A percentile compares a stretch with the other conserved stretches of the same genome.
Evolutionary conservation across 441 rosid genomes (phyloP).

Genomic region (Populus hybrid): DNA sequence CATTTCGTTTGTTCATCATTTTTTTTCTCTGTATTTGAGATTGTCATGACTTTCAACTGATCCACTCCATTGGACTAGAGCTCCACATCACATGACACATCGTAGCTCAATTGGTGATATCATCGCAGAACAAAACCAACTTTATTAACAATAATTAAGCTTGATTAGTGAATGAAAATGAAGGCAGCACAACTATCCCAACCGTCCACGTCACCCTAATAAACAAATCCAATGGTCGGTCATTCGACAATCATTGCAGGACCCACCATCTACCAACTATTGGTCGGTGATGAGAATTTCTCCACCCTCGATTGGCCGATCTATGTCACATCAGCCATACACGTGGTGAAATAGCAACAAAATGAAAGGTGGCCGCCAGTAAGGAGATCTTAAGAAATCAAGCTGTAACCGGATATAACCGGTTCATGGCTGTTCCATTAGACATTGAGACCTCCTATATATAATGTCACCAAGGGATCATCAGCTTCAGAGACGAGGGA

Average conservation of each 20-base stretch:
- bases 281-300: slow-evolving; percentile 30
- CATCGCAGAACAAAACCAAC: background rate
- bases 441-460: slow-evolving; percentile 23
- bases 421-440: slow-evolving; percentile 12
- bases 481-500: background rate
- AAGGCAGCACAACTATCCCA: slow-evolving; percentile 21
- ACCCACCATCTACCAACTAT: slow-evolving; percentile 11
- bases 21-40: too few relatives aligned
- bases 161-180: slow-evolving; percentile 19
- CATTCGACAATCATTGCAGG: slow-evolving; percentile 33
- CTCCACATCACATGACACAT: slow-evolving; percentile 1
- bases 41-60: too few relatives aligned
- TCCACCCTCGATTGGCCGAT: slow-evolving; percentile 23
- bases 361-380: slow-evolving; percentile 24
- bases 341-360: slow-evolving; percentile 29
- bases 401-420: slow-evolving; percentile 15
- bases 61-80: background rate
- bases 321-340: slow-evolving; percentile 25
- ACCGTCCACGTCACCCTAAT: slow-evolving; percentile 25
- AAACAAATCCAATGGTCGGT: slow-evolving; percentile 56
- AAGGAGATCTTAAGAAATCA: background rate
- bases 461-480: slow-evolving; percentile 6
- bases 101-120: background rate
- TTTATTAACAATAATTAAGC: slow-evolving; percentile 7
- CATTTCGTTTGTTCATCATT: too few relatives aligned